Evolutionary conservation across 2,329 filamentous ascomycete species (phyloP), one percentile per base, ranked within the genome.

Genomic region (Colletotrichum kahawae): DNA sequence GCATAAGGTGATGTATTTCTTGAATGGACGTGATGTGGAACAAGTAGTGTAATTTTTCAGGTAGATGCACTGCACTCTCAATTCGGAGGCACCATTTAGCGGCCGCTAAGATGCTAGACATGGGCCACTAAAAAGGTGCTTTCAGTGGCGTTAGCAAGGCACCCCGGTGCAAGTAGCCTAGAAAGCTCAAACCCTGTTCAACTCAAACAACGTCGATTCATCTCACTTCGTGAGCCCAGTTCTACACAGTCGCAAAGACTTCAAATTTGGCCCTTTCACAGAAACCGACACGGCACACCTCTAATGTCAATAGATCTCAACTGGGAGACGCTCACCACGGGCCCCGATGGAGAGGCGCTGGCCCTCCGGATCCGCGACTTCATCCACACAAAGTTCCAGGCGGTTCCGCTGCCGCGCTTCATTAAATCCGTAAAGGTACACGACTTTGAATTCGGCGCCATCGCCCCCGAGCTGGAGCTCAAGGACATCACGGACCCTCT

Each of bases 401-500:
- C 95, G 76, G 93, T 98, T 77, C 91, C 94, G 31, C 90, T 99
- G 62, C 97, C 97, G 74, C 94, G 95, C 81, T 98, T 99, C 89
- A 98, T 99, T 85, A 96, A 97, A 82, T 97, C 95, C 31, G 97
- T 99, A 79, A 94, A 95, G 70, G 96, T 98, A 54, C 96, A 98
- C 83, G 93, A 95, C 76, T 99, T 99, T 85, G 93, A 96, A 77
- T 98, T 99, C 83, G 97, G 97, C 63, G 92, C 89, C 33, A 92
- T 96, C 65, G 89, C 94, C 51, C 97, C 97, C 2, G 91, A 94
- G 79, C 91, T 99, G 56, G 95, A 97, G 82, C 93, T 99, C 80
- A 98, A 98, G 85, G 97, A 98, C 83, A 96, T 99, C 76, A 97
- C 96, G 79, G 96, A 99, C 82, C 97, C 97, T 3, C 90, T 98